Conservation (phyloP, 176 grass and related monocot species). For the Oryza punctata region DNA sequence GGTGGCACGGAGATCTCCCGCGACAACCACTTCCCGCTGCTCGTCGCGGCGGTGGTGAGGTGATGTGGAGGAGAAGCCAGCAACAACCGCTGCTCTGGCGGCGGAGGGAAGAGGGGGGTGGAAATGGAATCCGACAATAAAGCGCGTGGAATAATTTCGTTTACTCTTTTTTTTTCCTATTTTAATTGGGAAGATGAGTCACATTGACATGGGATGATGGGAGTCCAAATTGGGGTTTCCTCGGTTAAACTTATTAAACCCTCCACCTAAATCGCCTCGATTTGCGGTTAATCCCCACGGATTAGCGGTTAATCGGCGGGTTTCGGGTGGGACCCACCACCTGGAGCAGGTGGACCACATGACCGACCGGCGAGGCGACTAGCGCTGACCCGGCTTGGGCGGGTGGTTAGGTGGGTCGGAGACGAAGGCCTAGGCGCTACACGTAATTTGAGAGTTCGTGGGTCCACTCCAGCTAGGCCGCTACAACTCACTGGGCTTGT, state of each 20-base stretch:
- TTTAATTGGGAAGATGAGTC: constrained; percentile 51
- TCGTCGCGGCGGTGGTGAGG: not conserved
- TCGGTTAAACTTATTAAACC: constrained; percentile 3
- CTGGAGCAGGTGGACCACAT: constrained; percentile 10
- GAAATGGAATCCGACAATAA: constrained; percentile 46
- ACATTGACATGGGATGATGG: constrained; percentile 50
- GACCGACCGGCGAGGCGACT: not conserved
- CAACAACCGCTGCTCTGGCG: constrained; percentile 16
- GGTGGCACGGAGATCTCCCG: constrained; percentile 7
- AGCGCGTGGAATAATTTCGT: constrained; percentile 53
- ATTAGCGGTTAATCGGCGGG: constrained; percentile 2
- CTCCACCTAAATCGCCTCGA: not conserved
- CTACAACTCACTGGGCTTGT: not conserved
- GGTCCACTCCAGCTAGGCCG: not conserved
- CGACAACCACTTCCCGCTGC: not conserved
- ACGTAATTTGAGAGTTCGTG: not conserved
- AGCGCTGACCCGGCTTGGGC: not conserved
- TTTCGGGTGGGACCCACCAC: not conserved
- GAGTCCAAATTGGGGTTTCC: not conserved
- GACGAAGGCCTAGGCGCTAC: not conserved
- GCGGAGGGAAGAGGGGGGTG: not conserved
- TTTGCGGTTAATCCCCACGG: constrained; percentile 1
- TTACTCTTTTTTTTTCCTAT: constrained; percentile 1
- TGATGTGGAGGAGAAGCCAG: constrained; percentile 10
- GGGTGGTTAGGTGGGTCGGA: not conserved